These are phyloP conservation scores for Xanthoparmelia taractica DNA, from an alignment of 495 filamentous ascomycete genomes.

Conservation along the genomic window DNA sequence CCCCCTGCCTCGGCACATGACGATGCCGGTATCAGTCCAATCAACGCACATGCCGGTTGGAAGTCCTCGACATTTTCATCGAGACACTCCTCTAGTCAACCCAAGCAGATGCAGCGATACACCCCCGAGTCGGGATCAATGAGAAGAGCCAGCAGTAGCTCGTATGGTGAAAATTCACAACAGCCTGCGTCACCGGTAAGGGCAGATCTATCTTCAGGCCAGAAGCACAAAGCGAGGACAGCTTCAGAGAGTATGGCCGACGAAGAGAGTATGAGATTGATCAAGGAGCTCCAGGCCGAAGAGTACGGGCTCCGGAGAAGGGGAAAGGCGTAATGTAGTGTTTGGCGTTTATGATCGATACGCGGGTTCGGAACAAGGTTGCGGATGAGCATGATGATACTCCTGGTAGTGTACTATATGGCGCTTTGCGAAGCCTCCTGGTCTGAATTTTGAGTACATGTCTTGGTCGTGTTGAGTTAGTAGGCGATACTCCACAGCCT, in stretches of 20 bases:
- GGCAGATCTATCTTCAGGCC: constrained; percentile 21
- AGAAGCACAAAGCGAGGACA: background rate
- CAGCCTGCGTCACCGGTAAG: constrained; percentile 29
- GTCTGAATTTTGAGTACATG: background rate
- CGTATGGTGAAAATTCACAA: constrained; percentile 23
- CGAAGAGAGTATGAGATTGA: constrained; percentile 47
- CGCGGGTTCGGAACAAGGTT: background rate
- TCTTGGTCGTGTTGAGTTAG: background rate
- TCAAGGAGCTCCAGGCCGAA: constrained; percentile 50
- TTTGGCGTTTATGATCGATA: background rate
- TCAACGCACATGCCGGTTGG: constrained; percentile 19
- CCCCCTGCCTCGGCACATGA: constrained; percentile 46
- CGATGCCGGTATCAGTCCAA: constrained; percentile 37
- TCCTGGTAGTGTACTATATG: background rate
- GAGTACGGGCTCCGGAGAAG: constrained; percentile 52
- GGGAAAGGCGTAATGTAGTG: constrained; percentile 12
- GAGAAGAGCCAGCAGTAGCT: constrained; percentile 27
- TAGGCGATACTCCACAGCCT: background rate
- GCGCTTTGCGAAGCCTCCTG: background rate
- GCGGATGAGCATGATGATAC: constrained; percentile 1
- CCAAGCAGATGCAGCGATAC: constrained; percentile 37
- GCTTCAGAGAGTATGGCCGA: constrained; percentile 37
- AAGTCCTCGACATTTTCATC: constrained; percentile 41
- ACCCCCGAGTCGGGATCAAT: constrained; percentile 34
- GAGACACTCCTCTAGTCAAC: constrained; percentile 45